Conservation (phyloP, 495 filamentous ascomycete species). For the Aspergillus panamensis region DNA sequence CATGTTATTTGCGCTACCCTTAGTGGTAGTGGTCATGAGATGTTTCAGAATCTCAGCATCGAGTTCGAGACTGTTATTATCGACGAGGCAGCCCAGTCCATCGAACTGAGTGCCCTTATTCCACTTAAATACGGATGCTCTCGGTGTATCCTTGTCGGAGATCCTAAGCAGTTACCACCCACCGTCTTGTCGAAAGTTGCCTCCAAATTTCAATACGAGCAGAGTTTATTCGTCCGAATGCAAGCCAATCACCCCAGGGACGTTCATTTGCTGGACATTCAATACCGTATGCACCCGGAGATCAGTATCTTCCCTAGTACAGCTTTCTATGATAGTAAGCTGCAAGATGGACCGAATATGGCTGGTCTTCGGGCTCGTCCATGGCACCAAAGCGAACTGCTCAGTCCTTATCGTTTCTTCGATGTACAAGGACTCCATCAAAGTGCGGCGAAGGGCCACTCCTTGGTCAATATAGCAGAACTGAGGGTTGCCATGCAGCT, state of each 20-base stretch:
- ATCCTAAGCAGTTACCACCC: slow-evolving; percentile 94
- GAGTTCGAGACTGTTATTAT: slow-evolving; percentile 99
- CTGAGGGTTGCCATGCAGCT: slow-evolving; percentile 78
- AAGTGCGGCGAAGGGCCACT: slow-evolving; percentile 72
- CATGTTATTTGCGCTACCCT: slow-evolving; percentile 94
- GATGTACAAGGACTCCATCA: slow-evolving; percentile 88
- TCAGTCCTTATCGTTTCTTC: slow-evolving; percentile 96
- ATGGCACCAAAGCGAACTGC: slow-evolving; percentile 78
- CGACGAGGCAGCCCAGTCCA: slow-evolving; percentile 96
- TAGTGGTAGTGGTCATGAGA: slow-evolving; percentile 93
- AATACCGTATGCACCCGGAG: slow-evolving; percentile 98
- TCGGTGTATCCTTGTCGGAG: slow-evolving; percentile 95
- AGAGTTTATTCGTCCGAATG: slow-evolving; percentile 98
- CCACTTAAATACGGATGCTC: slow-evolving; percentile 96
- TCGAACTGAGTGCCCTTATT: slow-evolving; percentile 94
- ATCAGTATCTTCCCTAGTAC: slow-evolving; percentile 86
- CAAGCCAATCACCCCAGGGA: slow-evolving; percentile 82
- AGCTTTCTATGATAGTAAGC: slow-evolving; percentile 85
- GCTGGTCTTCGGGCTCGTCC: slow-evolving; percentile 64
- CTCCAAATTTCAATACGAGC: slow-evolving; percentile 90
- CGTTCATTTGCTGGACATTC: slow-evolving; percentile 91
- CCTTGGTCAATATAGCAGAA: slow-evolving; percentile 85
- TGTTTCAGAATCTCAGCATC: slow-evolving; percentile 90
- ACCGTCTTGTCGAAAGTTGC: slow-evolving; percentile 94
- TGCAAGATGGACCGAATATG: slow-evolving; percentile 84